phyloP scores from a whole-genome alignment of 768 basidiomycete species.

The Scleroderma bovista region DNA sequence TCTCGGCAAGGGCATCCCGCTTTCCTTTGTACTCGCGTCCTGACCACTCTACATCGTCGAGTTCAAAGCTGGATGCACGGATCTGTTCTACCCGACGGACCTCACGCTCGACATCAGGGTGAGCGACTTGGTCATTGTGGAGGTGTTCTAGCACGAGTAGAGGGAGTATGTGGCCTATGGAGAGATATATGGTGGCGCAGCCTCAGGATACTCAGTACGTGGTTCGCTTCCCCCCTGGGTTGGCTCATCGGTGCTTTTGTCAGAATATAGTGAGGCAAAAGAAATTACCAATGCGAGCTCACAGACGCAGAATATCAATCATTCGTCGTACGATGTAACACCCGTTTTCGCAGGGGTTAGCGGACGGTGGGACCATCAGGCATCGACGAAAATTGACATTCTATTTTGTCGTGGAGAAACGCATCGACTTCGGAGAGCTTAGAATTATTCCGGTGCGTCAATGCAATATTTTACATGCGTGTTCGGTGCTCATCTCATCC shows the following conservation, averaged over 20 bases:
- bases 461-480: not conserved
- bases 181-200: slow-evolving; percentile 80
- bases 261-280: slow-evolving; percentile 89
- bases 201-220: slow-evolving; percentile 76
- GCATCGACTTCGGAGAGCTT: slow-evolving; percentile 95
- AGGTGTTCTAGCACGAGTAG: slow-evolving; percentile 88
- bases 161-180: slow-evolving; percentile 47
- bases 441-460: slow-evolving; percentile 79
- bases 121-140: slow-evolving; percentile 93
- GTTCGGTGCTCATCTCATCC: not conserved
- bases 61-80: too few species aligned
- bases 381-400: slow-evolving; percentile 98
- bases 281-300: slow-evolving; percentile 96
- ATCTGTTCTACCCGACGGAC: too few species aligned
- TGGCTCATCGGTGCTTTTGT: slow-evolving; percentile 35
- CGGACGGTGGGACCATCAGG: slow-evolving; percentile 38
- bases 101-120: too few species aligned
- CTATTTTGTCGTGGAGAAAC: slow-evolving; percentile 86
- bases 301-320: slow-evolving; percentile 99
- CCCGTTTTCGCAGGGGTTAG: not conserved
- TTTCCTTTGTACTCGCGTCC: slow-evolving; percentile 75
- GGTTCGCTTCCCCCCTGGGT: slow-evolving; percentile 5
- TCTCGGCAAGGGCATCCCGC: slow-evolving; percentile 85
- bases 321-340: slow-evolving; percentile 38
- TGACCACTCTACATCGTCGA: too few species aligned